Percentiles rank a stretch among this genome's conserved stretches.
Conservation (phyloP, 176 grass and related monocot species). For the Elymus sibiricus region DNA sequence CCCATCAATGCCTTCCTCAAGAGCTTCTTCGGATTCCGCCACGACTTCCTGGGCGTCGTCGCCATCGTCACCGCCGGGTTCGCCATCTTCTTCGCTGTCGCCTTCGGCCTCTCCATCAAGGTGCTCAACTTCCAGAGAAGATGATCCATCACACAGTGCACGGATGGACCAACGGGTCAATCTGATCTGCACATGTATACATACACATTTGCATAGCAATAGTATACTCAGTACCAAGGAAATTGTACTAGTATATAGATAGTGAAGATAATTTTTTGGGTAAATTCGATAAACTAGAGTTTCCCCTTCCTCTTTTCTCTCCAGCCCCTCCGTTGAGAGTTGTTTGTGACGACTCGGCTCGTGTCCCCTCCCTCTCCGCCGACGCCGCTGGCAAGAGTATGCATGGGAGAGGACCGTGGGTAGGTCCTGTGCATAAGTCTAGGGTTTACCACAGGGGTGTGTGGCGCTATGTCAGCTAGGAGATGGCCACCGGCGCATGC, state of each 20-base stretch:
- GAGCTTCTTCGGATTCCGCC: conserved; percentile 41
- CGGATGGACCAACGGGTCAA: neutral
- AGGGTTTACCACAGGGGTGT: too few relatives aligned
- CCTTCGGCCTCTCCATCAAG: conserved; percentile 48
- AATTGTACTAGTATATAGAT: neutral
- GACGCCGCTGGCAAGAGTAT: too few relatives aligned
- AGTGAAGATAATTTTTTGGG: neutral
- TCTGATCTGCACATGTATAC: neutral
- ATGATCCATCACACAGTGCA: conserved; percentile 4
- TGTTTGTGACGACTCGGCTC: too few relatives aligned
- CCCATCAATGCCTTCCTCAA: conserved; percentile 27
- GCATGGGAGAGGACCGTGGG: too few relatives aligned
- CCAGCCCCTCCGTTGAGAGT: too few relatives aligned
- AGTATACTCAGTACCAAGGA: neutral
- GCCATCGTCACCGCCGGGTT: conserved; percentile 30
- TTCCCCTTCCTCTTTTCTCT: too few relatives aligned
- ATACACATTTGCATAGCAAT: neutral
- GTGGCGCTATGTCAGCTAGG: too few relatives aligned
- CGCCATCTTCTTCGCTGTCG: conserved; percentile 40
- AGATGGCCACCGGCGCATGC: too few relatives aligned
- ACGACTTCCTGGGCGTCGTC: conserved; percentile 35
- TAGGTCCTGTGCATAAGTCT: too few relatives aligned
- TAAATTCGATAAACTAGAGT: neutral
- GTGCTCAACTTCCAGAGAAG: conserved; percentile 52
- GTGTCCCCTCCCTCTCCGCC: too few relatives aligned